Evolutionary conservation across 768 basidiomycete genomes (phyloP).

Genomic region (Tylopilus rubrobrunneus): DNA sequence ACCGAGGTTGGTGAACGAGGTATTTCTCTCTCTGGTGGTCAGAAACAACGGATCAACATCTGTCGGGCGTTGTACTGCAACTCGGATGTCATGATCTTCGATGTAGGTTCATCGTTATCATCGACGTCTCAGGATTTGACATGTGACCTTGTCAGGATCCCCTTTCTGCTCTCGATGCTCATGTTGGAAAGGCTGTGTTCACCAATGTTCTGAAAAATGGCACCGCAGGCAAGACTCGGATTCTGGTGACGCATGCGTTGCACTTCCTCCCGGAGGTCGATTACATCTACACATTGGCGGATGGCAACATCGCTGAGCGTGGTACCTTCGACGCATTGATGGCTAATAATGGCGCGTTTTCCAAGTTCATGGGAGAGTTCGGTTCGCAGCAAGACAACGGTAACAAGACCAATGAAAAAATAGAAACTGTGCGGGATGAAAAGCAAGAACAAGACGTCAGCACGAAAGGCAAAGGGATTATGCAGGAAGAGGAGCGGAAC

Average conservation of each 20-base stretch:
- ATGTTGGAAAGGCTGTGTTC: constrained; percentile 86
- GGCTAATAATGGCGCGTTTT: constrained; percentile 58
- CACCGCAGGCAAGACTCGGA: constrained; percentile 65
- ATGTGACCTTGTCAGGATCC: constrained; percentile 51
- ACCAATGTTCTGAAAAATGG: constrained; percentile 73
- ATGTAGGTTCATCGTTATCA: constrained; percentile 33
- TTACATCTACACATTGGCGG: constrained; percentile 74
- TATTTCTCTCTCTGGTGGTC: constrained; percentile 83
- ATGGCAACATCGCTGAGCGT: constrained; percentile 74
- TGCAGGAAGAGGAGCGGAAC: constrained; percentile 83
- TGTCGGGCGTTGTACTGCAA: constrained; percentile 85
- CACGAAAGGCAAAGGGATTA: constrained; percentile 51
- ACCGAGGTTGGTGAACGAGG: constrained; percentile 88
- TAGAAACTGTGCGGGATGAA: constrained; percentile 28
- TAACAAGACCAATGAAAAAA: constrained; percentile 37
- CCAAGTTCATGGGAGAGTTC: constrained; percentile 73
- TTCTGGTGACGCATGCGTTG: constrained; percentile 89
- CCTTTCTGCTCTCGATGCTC: constrained; percentile 86
- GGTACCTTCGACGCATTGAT: constrained; percentile 79
- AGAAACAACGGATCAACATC: constrained; percentile 78
- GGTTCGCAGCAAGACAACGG: constrained; percentile 55
- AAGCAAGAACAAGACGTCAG: constrained; percentile 33
- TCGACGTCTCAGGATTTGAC: neutral
- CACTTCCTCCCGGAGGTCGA: constrained; percentile 88
- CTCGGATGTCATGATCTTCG: constrained; percentile 84